Evolutionary conservation across 2,329 filamentous ascomycete genomes (phyloP), one percentile per base, ranked within the genome.

Genomic region (Penicillium sp.): DNA sequence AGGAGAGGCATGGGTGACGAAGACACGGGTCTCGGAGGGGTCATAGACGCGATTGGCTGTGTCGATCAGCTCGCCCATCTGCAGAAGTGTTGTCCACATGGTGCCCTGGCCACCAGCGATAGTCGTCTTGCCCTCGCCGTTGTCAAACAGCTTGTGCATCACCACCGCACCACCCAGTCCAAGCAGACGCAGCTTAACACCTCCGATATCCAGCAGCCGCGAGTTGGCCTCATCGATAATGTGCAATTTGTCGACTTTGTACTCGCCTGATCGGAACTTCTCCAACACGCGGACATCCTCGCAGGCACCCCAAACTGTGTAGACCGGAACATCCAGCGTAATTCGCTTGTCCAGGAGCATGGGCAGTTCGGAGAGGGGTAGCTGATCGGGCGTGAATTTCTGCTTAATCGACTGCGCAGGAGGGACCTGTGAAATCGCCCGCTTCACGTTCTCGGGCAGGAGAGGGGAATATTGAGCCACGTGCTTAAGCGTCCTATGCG

Each of bases 141-240:
- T 98, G 70, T 98, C 93, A 64, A 98, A 98, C 14, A 98, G 81
- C 78, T 98, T 98, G 78, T 98, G 93, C 89, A 98, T 98, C 50
- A 98, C 93, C 4, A 98, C 91, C 6, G 93, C 93, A 61, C 93
- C 93, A 56, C 93, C 93, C 27, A 98, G 78, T 52, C 93, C 93
- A 24, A 98, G 81, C 40, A 98, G 79, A 62, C 93, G 87, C 55
- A 98, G 82, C 79, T 97, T 97, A 45, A 98, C 89, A 47, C 93
- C 93, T 46, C 91, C 93, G 50, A 97, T 78, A 72, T 98, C 93
- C 47, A 98, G 79, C 58, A 98, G 77, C 77, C 95, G 87, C 29
- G 93, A 97, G 68, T 91, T 91, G 43, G 93, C 90, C 76, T 98
- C 93, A 58, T 98, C 93, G 61, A 98, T 96, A 65, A 98, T 95